Evolutionary conservation across 2,329 filamentous ascomycete species (phyloP).

Genomic region (Colletotrichum melonis): DNA sequence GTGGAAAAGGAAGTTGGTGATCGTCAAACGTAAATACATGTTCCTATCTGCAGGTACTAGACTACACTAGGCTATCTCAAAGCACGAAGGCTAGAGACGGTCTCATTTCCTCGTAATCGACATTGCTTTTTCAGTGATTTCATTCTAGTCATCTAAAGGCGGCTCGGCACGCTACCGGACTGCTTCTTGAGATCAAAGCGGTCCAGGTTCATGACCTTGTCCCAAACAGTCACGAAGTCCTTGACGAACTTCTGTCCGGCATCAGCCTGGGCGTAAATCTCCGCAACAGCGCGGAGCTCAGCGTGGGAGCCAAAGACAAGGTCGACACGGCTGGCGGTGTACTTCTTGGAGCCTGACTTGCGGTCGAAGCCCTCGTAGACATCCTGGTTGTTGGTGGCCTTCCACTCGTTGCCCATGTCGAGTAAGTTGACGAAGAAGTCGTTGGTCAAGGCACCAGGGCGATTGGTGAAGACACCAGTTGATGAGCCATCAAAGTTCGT

Average conservation of each 20-base stretch:
- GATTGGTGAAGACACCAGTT: conserved; percentile 75
- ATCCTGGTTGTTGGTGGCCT: conserved; percentile 63
- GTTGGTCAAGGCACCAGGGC: conserved; percentile 77
- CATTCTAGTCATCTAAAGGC: conserved; percentile 3
- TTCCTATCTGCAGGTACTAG: conserved; percentile 1
- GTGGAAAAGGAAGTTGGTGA: too few relatives aligned
- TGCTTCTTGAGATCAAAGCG: conserved; percentile 68
- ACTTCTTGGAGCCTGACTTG: conserved; percentile 74
- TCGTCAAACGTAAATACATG: background rate
- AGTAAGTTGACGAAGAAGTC: conserved; percentile 87
- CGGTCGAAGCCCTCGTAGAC: conserved; percentile 73
- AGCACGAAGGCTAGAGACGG: background rate
- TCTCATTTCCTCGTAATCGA: background rate
- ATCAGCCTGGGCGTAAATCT: conserved; percentile 75
- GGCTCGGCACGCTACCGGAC: conserved; percentile 10
- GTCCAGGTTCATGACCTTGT: conserved; percentile 80
- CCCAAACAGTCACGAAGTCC: conserved; percentile 79
- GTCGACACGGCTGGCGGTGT: conserved; percentile 76
- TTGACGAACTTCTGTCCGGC: conserved; percentile 72
- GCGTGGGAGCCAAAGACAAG: conserved; percentile 80
- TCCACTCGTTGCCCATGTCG: conserved; percentile 75
- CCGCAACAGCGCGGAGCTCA: conserved; percentile 76
- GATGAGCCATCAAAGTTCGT: conserved; percentile 78
- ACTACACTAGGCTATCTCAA: conserved; percentile 2
- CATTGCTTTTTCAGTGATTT: background rate